phyloP scores from a whole-genome alignment of 2,329 filamentous ascomycete species.

The Fusarium subglutinans region DNA sequence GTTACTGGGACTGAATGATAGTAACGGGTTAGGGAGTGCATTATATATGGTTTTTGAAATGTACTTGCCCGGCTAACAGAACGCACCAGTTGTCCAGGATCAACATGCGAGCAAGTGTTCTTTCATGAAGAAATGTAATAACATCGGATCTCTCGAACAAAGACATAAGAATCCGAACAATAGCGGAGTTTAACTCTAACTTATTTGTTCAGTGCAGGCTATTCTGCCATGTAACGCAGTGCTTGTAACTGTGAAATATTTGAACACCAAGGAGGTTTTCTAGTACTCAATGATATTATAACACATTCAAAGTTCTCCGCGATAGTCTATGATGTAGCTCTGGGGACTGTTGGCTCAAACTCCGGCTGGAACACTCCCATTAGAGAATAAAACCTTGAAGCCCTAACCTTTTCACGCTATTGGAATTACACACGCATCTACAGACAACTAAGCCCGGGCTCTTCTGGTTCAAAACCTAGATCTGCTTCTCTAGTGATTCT shows the following conservation, averaged over 20 bases:
- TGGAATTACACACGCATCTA: neutral
- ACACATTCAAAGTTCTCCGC: neutral
- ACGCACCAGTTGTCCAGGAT: neutral
- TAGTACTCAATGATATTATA: neutral
- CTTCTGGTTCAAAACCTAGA: neutral
- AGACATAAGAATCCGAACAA: neutral
- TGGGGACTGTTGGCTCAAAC: too few species aligned
- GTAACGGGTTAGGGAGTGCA: neutral
- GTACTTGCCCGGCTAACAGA: neutral
- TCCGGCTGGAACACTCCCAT: neutral
- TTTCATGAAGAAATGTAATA: neutral
- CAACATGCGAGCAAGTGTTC: neutral
- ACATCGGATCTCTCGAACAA: neutral
- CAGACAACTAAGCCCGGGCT: neutral
- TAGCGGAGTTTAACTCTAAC: neutral
- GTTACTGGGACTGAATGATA: neutral
- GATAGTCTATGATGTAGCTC: neutral
- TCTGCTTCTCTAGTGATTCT: neutral
- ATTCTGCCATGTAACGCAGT: too few species aligned
- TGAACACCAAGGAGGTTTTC: neutral
- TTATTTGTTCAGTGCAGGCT: neutral
- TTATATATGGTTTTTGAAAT: neutral
- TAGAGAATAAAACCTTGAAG: neutral
- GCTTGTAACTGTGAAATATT: neutral
- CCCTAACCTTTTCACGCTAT: neutral